A percentile compares a stretch with the other conserved stretches of the same genome.
Conservation (phyloP, 495 filamentous ascomycete species). For the Lophiostoma macrostomum region DNA sequence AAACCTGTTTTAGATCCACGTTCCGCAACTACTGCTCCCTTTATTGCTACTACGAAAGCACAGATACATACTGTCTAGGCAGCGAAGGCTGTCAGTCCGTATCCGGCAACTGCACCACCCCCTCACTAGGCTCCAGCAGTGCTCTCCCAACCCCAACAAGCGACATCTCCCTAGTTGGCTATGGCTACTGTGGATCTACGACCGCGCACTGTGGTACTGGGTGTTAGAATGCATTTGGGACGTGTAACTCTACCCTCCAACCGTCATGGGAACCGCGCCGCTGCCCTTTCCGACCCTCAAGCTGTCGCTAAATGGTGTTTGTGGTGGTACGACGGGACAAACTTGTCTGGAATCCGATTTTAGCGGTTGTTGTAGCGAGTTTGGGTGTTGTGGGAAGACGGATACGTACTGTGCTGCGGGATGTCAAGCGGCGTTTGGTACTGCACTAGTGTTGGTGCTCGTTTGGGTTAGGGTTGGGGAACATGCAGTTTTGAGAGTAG, state of each 20-base stretch:
- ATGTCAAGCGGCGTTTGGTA: slow-evolving; percentile 13
- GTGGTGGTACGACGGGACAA: slow-evolving; percentile 7
- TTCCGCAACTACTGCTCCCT: slow-evolving; percentile 21
- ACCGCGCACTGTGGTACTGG: neutral
- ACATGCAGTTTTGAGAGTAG: neutral
- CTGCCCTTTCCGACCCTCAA: slow-evolving; percentile 2
- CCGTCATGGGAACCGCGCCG: neutral
- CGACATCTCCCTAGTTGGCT: slow-evolving; percentile 4
- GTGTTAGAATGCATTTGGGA: slow-evolving; percentile 7
- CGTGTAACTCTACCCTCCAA: neutral
- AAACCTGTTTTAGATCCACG: slow-evolving; percentile 6
- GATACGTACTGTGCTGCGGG: slow-evolving; percentile 11
- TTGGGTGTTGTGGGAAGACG: slow-evolving; percentile 12
- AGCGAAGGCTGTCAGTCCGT: slow-evolving; percentile 16
- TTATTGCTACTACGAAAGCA: slow-evolving; percentile 20
- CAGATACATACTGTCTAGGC: slow-evolving; percentile 3
- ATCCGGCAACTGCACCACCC: slow-evolving; percentile 14
- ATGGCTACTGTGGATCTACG: slow-evolving; percentile 7
- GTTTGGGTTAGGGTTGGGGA: no score
- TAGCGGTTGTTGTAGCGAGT: slow-evolving; percentile 7
- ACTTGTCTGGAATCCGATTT: slow-evolving; percentile 3
- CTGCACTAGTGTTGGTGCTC: neutral
- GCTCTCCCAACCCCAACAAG: slow-evolving; percentile 1
- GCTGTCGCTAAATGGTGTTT: slow-evolving; percentile 1
- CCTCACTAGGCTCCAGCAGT: slow-evolving; percentile 3